Conservation (phyloP, 306 rosid genomes). For the Dalbergia cochinchinensis region DNA sequence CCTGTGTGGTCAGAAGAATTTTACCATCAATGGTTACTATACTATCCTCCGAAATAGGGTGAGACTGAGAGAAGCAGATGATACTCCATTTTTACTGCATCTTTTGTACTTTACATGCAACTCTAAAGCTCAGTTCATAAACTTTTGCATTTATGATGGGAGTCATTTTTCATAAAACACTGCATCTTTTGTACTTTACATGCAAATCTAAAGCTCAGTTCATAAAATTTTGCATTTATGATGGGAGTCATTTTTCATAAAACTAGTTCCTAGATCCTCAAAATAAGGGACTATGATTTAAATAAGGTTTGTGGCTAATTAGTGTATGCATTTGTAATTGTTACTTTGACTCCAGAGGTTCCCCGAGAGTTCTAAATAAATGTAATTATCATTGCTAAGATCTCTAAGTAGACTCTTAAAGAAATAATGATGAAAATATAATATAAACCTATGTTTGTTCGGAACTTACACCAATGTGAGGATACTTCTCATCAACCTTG, state of each 20-base stretch:
- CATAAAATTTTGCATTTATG: conserved; percentile 10
- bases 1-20: conserved; percentile 48
- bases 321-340: not conserved
- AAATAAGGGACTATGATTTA: not conserved
- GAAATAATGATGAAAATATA: not conserved
- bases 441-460: conserved; percentile 3
- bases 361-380: not conserved
- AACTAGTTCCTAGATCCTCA: conserved; percentile 26
- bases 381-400: not conserved
- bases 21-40: conserved; percentile 37
- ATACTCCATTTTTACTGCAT: conserved; percentile 15
- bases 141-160: conserved; percentile 19
- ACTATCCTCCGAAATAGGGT: not conserved
- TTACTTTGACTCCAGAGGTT: not conserved
- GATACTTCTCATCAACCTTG: conserved; percentile 50
- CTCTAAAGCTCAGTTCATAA: conserved; percentile 11
- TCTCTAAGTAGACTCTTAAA: not conserved
- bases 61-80: not conserved
- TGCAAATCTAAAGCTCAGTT: conserved; percentile 6
- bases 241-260: conserved; percentile 27
- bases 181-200: not conserved
- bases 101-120: not conserved
- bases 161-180: conserved; percentile 23
- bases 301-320: not conserved
- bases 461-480: conserved; percentile 61